Evolutionary conservation across 768 basidiomycete genomes (phyloP), one percentile per base, ranked within the genome.

Genomic region (Hydnum rufescens): DNA sequence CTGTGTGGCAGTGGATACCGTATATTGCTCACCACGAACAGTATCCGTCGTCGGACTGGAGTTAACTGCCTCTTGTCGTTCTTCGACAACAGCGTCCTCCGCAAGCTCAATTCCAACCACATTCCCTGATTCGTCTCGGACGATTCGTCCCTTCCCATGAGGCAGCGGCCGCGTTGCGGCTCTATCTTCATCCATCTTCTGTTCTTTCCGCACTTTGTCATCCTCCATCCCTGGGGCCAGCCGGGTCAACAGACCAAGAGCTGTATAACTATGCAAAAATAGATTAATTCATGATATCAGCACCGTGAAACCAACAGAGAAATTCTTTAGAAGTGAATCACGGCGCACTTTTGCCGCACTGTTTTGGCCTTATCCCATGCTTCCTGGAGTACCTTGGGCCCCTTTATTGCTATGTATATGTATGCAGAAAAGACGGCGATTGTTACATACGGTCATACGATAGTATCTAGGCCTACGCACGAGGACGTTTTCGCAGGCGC

Each of bases 301-400:
- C 16, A 1, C 48, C 25, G 42, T 25, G 42, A 18, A 28, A 29
- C 32, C n/a, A n/a, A n/a, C n/a, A n/a, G n/a, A n/a, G n/a, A n/a
- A n/a, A n/a, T n/a, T n/a, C n/a, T n/a, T n/a, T n/a, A n/a, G n/a
- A n/a, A n/a, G n/a, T n/a, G n/a, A n/a, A n/a, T n/a, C n/a, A 18
- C 19, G 6, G 68, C 80, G 60, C 60, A 93, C 90, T 95, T 96
- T 74, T 96, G 92, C 57, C 74, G 75, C 18, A 92, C 79, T 6
- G 90, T 96, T 67, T 85, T 86, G 49, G 68, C 69, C 58, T 76
- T 76, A 64, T 96, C 84, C 90, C 90, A 96, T 52, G 78, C 78
- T 43, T 82, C 77, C 62, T 82, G 83, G 56, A 95, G 68, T 5
- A 74, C 71, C 62, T 81, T 79, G 1, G 89, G 88, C 3, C 83